Evolutionary conservation across 202 grass and related monocot genomes (phyloP), one percentile per base, ranked within the genome.

Genomic region (Digitaria exilis): DNA sequence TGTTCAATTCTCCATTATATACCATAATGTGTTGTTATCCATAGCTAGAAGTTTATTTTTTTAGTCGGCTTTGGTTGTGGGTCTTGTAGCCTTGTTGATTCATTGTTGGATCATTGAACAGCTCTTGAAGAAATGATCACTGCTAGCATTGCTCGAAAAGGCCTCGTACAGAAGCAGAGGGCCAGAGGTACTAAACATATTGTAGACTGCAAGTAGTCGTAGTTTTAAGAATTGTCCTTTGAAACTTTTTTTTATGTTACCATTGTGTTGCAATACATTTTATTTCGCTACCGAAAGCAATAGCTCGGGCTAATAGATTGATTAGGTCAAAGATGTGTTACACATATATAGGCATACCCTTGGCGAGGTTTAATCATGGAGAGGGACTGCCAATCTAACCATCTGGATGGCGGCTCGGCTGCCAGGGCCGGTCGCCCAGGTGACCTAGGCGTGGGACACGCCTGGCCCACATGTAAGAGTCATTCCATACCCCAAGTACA

Each of bases 1-100:
- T 97, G 76, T 97, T 97, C 44, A 94, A 31, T 62, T 90, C 93
- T 67, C 86, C 88, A 68, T 87, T 96, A 56, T 57, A 91, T 92
- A 84, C 92, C 55, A 29, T 55, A 63, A n/a, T 71, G 37, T 70
- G 35, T 56, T 54, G 15, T 19, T 71, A 76, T 37, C 81, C 31
- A 80, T 55, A 69, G 0, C 56, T 7, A 21, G 28, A 65, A 3
- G 21, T 69, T 48, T 48, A 76, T 62, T 82, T 78, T 79, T 62
- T 83, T 89, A 90, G 90, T 93, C 51, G 86, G 86, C 91, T 94
- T 94, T 82, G 88, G 92, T 42, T 93, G 92, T 41, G 92, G 84
- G 79, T 94, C 90, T 81, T 88, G 90, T 79, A 94, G 90, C 75
- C 84, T 97, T 54, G 89, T 93, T 65, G 92, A 91, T 84, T 89